A percentile compares a stretch with the other conserved stretches of the same genome.
Conservation (phyloP, 805 yeast genomes). For the Monosporozyma unispora region DNA sequence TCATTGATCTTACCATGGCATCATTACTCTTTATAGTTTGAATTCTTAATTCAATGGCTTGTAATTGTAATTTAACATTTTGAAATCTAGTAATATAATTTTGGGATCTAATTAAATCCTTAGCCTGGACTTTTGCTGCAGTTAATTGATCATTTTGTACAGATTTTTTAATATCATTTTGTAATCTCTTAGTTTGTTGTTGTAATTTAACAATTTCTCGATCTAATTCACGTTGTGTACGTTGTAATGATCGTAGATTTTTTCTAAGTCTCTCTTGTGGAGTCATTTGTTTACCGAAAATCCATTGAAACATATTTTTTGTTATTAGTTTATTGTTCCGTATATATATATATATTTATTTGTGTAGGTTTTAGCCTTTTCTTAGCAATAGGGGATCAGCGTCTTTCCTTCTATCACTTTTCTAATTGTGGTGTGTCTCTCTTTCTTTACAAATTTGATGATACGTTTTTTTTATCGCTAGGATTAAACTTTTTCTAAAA, state of each 20-base stretch:
- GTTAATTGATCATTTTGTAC: slow-evolving; percentile 85
- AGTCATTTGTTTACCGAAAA: slow-evolving; percentile 84
- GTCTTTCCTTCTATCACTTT: too few relatives aligned
- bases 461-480: too few relatives aligned
- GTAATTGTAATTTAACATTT: slow-evolving; percentile 88
- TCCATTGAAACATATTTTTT: slow-evolving; percentile 67
- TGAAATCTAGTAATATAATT: slow-evolving; percentile 77
- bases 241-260: slow-evolving; percentile 91
- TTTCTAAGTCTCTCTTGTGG: slow-evolving; percentile 92
- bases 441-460: too few relatives aligned
- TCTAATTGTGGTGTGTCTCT: too few relatives aligned
- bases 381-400: background rate
- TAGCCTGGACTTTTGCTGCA: slow-evolving; percentile 91
- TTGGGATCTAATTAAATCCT: slow-evolving; percentile 85
- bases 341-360: background rate
- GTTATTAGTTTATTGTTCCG: background rate
- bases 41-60: slow-evolving; percentile 84
- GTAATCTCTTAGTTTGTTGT: slow-evolving; percentile 81
- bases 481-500: too few relatives aligned
- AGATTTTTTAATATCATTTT: slow-evolving; percentile 77
- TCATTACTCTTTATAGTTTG: slow-evolving; percentile 88
- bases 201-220: slow-evolving; percentile 82
- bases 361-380: too few relatives aligned
- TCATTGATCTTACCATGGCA: slow-evolving; percentile 92
- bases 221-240: slow-evolving; percentile 87